Base-by-base conservation (phyloP, 177 flowering plant genomes). In the Vitis hybrid region DNA sequence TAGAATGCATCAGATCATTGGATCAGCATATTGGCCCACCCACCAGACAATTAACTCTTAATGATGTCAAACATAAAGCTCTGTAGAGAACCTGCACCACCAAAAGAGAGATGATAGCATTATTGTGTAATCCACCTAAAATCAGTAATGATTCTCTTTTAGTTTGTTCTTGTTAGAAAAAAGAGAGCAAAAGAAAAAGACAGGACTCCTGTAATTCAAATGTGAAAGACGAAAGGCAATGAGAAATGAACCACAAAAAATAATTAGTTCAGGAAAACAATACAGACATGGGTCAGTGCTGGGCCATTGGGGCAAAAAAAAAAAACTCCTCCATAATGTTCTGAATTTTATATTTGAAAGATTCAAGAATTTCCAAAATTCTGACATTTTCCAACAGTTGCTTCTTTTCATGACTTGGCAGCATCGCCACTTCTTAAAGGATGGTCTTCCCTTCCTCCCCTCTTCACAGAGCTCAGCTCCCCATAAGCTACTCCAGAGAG, bases 291-390 rank as follows among this genome's bases (percentile, higher is more conserved):
- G 59, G 56, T 50, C 72, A 68, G 59, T 63, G 53, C 64, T 63
- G 71, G 76, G 60, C 64, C 71, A 62, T 49, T 67, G n/a, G 6
- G 6, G 8, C 7, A 39, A 39, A 39, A 7, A 39, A 39, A 22
- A n/a, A 52, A 50, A 64, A 56, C 57, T 55, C 60, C 68, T 55
- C 67, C 76, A 62, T 56, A 51, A 29, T 48, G 76, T 62, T 56
- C n/a, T 62, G 64, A 48, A 63, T 74, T 74, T 68, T 74, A 58
- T 74, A 69, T 74, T 69, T 69, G 69, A 65, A 60, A 67, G 67
- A 64, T 64, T 71, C 26, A 55, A 26, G 55, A 39, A 57, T 53
- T 51, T 50, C 14, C 16, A 12, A n/a, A 68, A 49, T 58, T 64
- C 52, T 63, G 53, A 72, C 63, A 63, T 50, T 31, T 61, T 62